Evolutionary conservation across 495 filamentous ascomycete species (phyloP).

Genomic region (Trichoderma asperelloides): DNA sequence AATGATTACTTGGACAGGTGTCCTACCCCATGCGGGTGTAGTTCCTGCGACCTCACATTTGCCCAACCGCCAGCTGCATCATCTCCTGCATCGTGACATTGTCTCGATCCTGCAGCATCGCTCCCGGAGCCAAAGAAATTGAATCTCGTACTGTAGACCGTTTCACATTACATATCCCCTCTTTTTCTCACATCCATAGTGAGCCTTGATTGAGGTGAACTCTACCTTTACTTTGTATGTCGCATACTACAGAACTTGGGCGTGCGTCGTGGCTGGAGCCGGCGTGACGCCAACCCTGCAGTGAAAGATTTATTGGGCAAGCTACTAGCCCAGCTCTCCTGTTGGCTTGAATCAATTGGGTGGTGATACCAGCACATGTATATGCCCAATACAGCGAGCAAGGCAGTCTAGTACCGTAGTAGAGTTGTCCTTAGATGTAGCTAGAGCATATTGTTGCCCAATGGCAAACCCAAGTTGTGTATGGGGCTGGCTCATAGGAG

Average conservation of each 20-base stretch:
- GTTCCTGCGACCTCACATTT: neutral
- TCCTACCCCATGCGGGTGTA: neutral
- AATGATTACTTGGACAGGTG: neutral
- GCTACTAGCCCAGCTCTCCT: neutral
- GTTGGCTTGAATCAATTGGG: neutral
- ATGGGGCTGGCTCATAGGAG: too few species aligned
- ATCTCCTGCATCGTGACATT: neutral
- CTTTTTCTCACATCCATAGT: neutral
- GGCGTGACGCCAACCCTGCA: neutral
- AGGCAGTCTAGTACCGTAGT: too few species aligned
- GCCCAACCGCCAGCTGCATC: neutral
- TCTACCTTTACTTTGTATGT: neutral
- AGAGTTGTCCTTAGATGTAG: too few species aligned
- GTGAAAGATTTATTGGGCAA: neutral
- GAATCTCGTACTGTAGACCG: neutral
- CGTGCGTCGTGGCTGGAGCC: neutral
- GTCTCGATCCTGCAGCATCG: constrained; percentile 7
- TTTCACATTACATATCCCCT: neutral
- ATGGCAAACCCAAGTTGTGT: too few species aligned
- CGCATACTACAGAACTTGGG: neutral
- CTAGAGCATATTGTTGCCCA: too few species aligned
- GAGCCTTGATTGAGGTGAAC: neutral
- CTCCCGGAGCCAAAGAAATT: neutral
- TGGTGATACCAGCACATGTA: neutral
- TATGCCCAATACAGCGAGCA: too few species aligned